These are phyloP conservation scores for Phytophthora ohioensis DNA, from an alignment of 352 stramenopile species.

Conservation along the genomic window DNA sequence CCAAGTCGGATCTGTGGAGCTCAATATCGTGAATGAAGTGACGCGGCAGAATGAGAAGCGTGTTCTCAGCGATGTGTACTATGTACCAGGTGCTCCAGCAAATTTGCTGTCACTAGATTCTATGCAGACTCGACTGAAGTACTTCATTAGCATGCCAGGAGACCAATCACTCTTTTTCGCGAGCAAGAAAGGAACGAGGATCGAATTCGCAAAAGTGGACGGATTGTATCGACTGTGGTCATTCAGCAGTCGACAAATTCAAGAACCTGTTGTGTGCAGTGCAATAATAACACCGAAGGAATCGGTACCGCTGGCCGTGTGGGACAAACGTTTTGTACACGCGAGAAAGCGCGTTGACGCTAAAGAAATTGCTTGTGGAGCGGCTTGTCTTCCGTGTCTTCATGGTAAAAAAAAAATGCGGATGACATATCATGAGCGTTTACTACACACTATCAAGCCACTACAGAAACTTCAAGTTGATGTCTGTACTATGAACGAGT, in stretches of 20 bases:
- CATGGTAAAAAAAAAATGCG: neutral
- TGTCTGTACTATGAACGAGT: neutral
- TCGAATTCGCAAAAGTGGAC: too few species aligned
- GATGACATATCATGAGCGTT: neutral
- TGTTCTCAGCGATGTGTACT: constrained; percentile 10
- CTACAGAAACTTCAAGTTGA: neutral
- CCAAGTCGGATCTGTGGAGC: constrained; percentile 1
- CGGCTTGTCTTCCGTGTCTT: neutral
- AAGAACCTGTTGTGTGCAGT: too few species aligned
- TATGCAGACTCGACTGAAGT: constrained; percentile 1
- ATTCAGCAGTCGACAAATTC: too few species aligned
- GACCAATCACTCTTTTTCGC: constrained; percentile 1
- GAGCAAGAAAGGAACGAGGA: too few species aligned
- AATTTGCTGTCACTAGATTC: constrained; percentile 10
- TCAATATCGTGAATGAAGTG: neutral
- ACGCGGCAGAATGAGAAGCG: neutral
- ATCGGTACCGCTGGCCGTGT: too few species aligned
- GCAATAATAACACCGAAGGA: too few species aligned
- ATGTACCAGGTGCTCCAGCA: neutral
- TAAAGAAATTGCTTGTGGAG: too few species aligned
- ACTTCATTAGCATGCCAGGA: constrained; percentile 4
- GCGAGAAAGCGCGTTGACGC: too few species aligned
- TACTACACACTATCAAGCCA: neutral
- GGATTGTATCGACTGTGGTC: too few species aligned
- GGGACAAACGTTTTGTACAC: too few species aligned